A percentile compares a stretch with the other conserved stretches of the same genome.
Evolutionary conservation across 495 filamentous ascomycete species (phyloP).

Genomic region (Xylaria venustula): DNA sequence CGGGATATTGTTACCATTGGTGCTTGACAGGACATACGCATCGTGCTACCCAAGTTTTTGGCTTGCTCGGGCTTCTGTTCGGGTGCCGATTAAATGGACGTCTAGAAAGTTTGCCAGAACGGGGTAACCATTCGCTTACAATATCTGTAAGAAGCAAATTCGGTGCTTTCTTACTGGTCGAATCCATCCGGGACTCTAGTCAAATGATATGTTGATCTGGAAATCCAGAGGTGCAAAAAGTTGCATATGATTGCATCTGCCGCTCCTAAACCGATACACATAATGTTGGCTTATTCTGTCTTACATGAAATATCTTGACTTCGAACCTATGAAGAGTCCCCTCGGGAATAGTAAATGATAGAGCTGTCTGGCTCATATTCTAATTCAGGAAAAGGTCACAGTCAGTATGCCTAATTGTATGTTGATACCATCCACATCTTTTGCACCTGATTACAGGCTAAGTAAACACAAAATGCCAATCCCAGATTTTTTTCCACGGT

Average conservation of each 20-base stretch:
- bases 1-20: conserved; percentile 4
- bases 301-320: no score
- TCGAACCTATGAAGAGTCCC: no score
- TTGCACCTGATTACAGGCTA: no score
- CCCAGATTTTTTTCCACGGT: no score
- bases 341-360: no score
- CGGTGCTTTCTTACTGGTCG: neutral
- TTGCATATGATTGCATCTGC: neutral
- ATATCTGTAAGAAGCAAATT: conserved; percentile 10
- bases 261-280: neutral
- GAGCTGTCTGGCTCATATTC: no score
- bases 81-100: conserved; percentile 1
- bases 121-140: conserved; percentile 6
- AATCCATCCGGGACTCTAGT: neutral
- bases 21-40: conserved; percentile 4
- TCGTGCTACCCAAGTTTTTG: conserved; percentile 7
- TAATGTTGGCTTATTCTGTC: neutral
- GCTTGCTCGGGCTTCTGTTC: conserved; percentile 6
- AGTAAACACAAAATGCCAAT: no score
- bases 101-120: neutral
- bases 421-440: no score
- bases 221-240: neutral
- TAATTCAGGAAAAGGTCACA: no score
- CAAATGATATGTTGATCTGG: neutral
- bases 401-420: no score